Evolutionary conservation across 352 stramenopile genomes (phyloP).

Genomic region (Peronospora belbahrii): DNA sequence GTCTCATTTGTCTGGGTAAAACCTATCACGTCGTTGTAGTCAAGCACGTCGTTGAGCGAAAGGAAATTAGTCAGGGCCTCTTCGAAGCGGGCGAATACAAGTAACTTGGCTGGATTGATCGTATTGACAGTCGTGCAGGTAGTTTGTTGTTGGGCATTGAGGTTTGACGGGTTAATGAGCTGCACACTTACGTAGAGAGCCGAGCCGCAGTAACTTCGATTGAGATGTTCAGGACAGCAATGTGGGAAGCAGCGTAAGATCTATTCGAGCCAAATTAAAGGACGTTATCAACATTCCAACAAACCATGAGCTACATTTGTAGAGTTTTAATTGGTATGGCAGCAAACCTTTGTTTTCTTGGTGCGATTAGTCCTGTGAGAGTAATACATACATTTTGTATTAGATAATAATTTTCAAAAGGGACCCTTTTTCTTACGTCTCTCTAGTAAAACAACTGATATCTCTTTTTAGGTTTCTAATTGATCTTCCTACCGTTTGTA

Average conservation of each 20-base stretch:
- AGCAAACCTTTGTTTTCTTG: slow-evolving; percentile 24
- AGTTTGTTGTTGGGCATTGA: slow-evolving; percentile 16
- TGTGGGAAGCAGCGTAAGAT: slow-evolving; percentile 70
- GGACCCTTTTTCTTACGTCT: too few species aligned
- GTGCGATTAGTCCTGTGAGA: slow-evolving; percentile 21
- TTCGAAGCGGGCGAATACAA: slow-evolving; percentile 31
- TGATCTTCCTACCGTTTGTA: slow-evolving; percentile 34
- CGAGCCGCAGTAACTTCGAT: slow-evolving; percentile 63
- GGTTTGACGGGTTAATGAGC: slow-evolving; percentile 6
- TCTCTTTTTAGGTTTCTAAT: too few species aligned
- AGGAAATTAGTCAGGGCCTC: slow-evolving; percentile 29
- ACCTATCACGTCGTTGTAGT: slow-evolving; percentile 19
- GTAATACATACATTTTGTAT: background rate
- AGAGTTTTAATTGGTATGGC: too few species aligned
- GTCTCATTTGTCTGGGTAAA: slow-evolving; percentile 52
- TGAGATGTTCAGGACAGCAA: slow-evolving; percentile 56
- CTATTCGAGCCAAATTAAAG: slow-evolving; percentile 5
- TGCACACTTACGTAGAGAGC: slow-evolving; percentile 37
- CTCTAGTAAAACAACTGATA: too few species aligned
- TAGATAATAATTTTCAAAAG: too few species aligned
- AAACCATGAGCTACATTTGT: too few species aligned
- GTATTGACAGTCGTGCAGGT: slow-evolving; percentile 2
- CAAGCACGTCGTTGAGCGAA: slow-evolving; percentile 23
- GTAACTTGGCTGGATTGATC: slow-evolving; percentile 14
- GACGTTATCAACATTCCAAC: too few species aligned